Conservation (phyloP, 768 basidiomycete genomes). For the Lactifluus echinatus region DNA sequence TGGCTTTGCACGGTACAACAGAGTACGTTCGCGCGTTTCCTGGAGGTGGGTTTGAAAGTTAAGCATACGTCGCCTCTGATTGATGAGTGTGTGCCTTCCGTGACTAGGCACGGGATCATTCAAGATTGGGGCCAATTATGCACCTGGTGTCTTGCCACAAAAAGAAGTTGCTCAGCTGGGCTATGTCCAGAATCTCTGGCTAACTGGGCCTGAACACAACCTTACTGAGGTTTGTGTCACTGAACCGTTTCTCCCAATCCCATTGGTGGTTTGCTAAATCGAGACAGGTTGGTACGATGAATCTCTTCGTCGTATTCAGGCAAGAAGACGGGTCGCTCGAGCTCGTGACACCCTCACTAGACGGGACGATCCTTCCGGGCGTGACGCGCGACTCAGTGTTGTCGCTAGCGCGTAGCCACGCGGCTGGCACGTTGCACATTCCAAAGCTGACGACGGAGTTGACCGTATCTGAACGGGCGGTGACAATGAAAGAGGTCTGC, state of each 20-base stretch:
- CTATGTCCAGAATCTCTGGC: constrained; percentile 74
- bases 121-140: constrained; percentile 62
- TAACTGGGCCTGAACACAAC: constrained; percentile 53
- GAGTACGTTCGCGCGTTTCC: constrained; percentile 79
- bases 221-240: constrained; percentile 39
- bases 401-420: constrained; percentile 30
- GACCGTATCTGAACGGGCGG: constrained; percentile 25
- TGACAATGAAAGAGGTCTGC: constrained; percentile 29
- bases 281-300: constrained; percentile 68
- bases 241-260: constrained; percentile 25
- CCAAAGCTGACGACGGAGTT: constrained; percentile 23
- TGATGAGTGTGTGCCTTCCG: not conserved
- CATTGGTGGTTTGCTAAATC: constrained; percentile 22
- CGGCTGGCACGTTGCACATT: constrained; percentile 23
- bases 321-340: constrained; percentile 42
- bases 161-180: constrained; percentile 55
- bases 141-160: constrained; percentile 55
- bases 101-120: constrained; percentile 38
- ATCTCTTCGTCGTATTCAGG: constrained; percentile 61
- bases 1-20: constrained; percentile 58
- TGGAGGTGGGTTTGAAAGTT: constrained; percentile 46
- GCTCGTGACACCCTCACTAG: constrained; percentile 20
- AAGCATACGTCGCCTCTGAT: not conserved
- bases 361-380: constrained; percentile 36
- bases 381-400: constrained; percentile 36